A percentile compares a stretch with the other conserved stretches of the same genome.
phyloP scores from a whole-genome alignment of 495 filamentous ascomycete genomes.

The Terfezia boudieri region DNA sequence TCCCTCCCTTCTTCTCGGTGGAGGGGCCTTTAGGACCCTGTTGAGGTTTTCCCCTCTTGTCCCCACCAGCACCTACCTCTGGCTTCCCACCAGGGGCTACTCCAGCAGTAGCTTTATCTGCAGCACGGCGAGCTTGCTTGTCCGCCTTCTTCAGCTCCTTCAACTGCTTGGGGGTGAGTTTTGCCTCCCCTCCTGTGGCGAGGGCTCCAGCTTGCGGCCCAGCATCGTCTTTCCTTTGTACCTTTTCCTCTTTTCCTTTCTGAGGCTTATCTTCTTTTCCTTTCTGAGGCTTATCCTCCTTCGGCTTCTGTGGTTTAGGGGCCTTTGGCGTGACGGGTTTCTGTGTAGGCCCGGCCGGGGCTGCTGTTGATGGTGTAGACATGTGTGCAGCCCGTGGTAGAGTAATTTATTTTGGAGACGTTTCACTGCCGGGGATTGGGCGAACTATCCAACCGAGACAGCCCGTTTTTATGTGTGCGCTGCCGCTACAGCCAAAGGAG shows the following conservation, averaged over 20 bases:
- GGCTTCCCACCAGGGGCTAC: constrained; percentile 5
- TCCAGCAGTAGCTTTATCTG: constrained; percentile 28
- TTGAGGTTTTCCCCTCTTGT: constrained; percentile 21
- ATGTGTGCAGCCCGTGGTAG: no score
- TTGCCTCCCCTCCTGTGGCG: constrained; percentile 10
- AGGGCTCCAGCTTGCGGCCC: constrained; percentile 5
- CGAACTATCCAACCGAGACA: no score
- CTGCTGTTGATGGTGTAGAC: no score
- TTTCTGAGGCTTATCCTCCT: not conserved
- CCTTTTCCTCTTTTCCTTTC: constrained; percentile 17
- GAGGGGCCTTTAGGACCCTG: constrained; percentile 19
- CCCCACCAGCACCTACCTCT: constrained; percentile 17
- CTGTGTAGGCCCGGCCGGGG: no score
- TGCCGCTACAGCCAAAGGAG: no score
- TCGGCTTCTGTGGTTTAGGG: not conserved
- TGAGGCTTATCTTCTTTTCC: not conserved
- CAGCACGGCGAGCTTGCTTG: constrained; percentile 49
- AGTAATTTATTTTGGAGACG: no score
- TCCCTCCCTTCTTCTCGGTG: not conserved
- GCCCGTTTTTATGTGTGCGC: no score
- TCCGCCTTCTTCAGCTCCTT: constrained; percentile 63
- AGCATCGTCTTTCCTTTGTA: constrained; percentile 11
- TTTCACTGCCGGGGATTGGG: no score
- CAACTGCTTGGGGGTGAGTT: constrained; percentile 32
- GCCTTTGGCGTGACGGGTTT: no score